phyloP scores from a whole-genome alignment of 805 yeast species.

The Ogataea nakhonphanomensis region DNA sequence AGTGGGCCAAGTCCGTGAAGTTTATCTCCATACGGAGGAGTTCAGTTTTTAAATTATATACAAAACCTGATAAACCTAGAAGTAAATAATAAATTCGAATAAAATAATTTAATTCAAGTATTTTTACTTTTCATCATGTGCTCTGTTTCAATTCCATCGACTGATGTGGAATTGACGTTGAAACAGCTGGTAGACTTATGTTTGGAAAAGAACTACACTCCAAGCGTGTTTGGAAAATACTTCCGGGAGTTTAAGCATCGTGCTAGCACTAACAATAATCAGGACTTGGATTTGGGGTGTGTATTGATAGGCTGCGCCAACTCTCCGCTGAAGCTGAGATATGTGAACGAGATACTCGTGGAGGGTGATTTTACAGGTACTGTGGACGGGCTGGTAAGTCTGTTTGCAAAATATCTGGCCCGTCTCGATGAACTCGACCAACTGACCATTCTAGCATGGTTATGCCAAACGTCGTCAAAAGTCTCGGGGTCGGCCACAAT shows the following conservation, averaged over 20 bases:
- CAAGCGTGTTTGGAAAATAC: constrained; percentile 26
- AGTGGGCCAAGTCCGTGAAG: constrained; percentile 37
- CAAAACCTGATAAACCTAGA: too few species aligned
- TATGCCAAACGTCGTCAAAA: constrained; percentile 24
- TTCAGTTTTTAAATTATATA: constrained; percentile 38
- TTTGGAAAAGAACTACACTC: constrained; percentile 22
- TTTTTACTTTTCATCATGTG: not conserved
- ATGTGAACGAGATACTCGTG: constrained; percentile 28
- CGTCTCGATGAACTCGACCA: constrained; percentile 20
- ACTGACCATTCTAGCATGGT: constrained; percentile 22
- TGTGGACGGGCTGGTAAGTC: constrained; percentile 23
- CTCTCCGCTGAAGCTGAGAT: constrained; percentile 24
- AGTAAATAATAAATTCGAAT: too few species aligned
- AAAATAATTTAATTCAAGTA: too few species aligned
- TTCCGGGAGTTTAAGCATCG: constrained; percentile 28
- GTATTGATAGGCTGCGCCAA: constrained; percentile 18
- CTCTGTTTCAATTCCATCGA: constrained; percentile 19
- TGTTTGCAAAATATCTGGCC: constrained; percentile 20
- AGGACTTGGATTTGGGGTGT: constrained; percentile 18
- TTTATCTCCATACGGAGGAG: constrained; percentile 49
- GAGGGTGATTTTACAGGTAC: constrained; percentile 25
- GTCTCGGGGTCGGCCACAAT: constrained; percentile 24
- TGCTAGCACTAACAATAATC: constrained; percentile 1
- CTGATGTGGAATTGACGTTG: constrained; percentile 22
- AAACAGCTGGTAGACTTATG: constrained; percentile 22